Conservation (phyloP, 164 flowering plant species). For the Litsea cubeba region DNA sequence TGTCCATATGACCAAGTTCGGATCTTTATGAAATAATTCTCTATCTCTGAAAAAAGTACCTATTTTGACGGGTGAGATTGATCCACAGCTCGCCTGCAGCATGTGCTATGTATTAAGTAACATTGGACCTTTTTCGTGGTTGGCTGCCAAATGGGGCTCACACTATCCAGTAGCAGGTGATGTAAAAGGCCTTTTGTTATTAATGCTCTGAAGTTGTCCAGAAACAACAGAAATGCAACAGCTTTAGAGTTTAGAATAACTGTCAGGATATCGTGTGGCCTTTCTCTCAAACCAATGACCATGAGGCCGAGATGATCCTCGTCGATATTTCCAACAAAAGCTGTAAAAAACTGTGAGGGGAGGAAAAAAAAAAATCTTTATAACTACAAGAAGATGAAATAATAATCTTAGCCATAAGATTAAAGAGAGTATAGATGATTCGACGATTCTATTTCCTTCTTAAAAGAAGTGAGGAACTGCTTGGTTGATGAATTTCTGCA, state of each 20-base stretch:
- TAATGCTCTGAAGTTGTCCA: not conserved
- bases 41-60: not conserved
- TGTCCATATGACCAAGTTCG: not conserved
- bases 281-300: too few species aligned
- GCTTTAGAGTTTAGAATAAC: too few species aligned
- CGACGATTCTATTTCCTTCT: too few species aligned
- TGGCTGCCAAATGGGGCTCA: slow-evolving; percentile 10
- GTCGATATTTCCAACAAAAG: not conserved
- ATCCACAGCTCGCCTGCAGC: not conserved
- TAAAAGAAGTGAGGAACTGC: too few species aligned
- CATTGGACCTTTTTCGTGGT: not conserved
- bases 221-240: too few species aligned
- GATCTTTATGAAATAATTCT: not conserved
- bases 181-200: not conserved
- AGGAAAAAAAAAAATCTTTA: too few species aligned
- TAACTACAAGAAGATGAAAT: too few species aligned
- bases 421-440: too few species aligned
- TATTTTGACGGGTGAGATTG: not conserved
- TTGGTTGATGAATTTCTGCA: too few species aligned
- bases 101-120: slow-evolving; percentile 8
- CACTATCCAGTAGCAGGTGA: not conserved
- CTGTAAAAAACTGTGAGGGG: not conserved
- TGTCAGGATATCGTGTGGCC: too few species aligned
- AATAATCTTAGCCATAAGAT: too few species aligned
- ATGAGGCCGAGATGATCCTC: too few species aligned